Base-by-base conservation (phyloP, 371 early-diverging fungal genomes). In the Umbelopsis sp. region DNA sequence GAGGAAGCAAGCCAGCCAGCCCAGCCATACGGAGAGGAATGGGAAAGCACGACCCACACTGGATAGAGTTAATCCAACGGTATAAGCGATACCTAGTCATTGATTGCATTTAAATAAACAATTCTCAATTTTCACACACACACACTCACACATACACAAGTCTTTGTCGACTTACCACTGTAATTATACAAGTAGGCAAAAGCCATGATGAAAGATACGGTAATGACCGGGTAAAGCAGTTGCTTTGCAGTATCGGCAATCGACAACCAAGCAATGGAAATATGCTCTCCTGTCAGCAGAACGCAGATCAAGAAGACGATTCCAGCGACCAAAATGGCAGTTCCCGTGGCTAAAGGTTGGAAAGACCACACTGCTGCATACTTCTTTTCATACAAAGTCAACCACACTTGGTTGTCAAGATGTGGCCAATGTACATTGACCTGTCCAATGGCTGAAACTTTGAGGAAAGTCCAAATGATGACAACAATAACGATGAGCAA, bases 181-280 rank as follows among this genome's bases (percentile, higher is more conserved):
- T 80, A 84, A 67, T 84, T 84, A 69, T 78, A 84, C 10, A 84
- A 70, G 50, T 84, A 84, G 20, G 84, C 81, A 66, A 84, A 77
- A 1, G 78, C 80, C 78, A 84, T 81, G 38, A 84, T 81, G 44
- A 81, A 77, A 0, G 81, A 80, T 0, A 84, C 84, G 3, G 84
- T 84, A 10, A 84, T 50, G 38, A 77, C 50, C 22, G 84, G 80
- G 25, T 72, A 77, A 32, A 76, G 68, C 0, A 84, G 70, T 50
- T 84, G 84, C n/a, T 68, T 70, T 7, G 45, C 67, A 2, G 80
- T 80, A 37, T 74, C 71, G 10, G 20, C 16, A 16, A 84, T 32
- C 10, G 84, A 66, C 10, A 50, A 25, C 69, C 63, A 72, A 22
- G 81, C 71, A 0, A 84, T 69, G 0, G 46, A 38, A 16, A 76